phyloP scores from a whole-genome alignment of 2,329 filamentous ascomycete genomes.

The Plenodomus tracheiphilus region DNA sequence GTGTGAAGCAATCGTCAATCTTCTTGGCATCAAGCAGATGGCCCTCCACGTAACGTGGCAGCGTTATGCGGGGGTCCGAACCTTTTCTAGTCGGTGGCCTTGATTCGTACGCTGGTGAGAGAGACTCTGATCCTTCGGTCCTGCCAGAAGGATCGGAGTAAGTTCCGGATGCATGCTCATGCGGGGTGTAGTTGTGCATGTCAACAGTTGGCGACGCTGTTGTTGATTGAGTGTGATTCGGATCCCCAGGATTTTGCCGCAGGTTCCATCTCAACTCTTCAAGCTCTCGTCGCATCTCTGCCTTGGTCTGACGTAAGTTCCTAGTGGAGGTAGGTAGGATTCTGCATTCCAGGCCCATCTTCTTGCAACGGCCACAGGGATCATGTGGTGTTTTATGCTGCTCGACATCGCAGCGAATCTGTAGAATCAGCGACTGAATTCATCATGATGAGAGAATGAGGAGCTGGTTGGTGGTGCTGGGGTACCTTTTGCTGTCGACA shows the following conservation, averaged over 20 bases:
- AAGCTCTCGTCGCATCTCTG: conserved; percentile 43
- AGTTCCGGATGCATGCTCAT: conserved; percentile 28
- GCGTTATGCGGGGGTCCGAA: conserved; percentile 23
- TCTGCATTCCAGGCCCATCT: conserved; percentile 42
- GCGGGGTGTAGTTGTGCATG: conserved; percentile 30
- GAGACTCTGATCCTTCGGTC: conserved; percentile 32
- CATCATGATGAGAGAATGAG: conserved; percentile 2
- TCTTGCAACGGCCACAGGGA: conserved; percentile 40
- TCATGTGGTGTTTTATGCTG: conserved; percentile 44
- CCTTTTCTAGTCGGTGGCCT: conserved; percentile 29
- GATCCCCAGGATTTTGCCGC: conserved; percentile 33
- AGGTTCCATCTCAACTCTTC: conserved; percentile 43
- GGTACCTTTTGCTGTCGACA: conserved; percentile 45
- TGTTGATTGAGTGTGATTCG: conserved; percentile 26
- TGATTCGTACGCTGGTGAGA: conserved; percentile 35
- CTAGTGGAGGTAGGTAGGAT: conserved; percentile 43
- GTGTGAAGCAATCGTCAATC: conserved; percentile 41
- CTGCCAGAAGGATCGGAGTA: conserved; percentile 33
- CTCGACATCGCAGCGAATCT: conserved; percentile 46
- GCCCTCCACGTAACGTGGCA: conserved; percentile 33
- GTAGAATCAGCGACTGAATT: conserved; percentile 15
- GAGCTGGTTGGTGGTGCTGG: conserved; percentile 3
- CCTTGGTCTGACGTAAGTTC: conserved; percentile 43
- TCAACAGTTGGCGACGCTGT: conserved; percentile 34
- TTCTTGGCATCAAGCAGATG: conserved; percentile 38